Base-by-base conservation (phyloP, 164 flowering plant genomes). In the Cinnamomum chago region DNA sequence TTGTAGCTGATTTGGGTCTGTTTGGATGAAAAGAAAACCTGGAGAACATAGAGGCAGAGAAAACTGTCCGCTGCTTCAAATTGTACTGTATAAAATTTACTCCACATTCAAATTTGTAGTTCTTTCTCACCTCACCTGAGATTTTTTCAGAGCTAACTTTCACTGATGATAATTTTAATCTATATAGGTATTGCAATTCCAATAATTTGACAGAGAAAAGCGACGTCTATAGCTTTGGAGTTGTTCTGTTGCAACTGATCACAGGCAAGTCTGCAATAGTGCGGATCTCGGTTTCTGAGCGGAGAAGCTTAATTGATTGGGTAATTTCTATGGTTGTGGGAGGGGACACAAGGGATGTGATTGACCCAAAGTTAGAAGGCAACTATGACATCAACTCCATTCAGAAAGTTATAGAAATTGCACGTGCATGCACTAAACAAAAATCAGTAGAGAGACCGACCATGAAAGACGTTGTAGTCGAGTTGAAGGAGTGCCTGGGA, bases 171-270 rank as follows among this genome's bases (percentile, higher is more conserved):
- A 13, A 18, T 17, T 0, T 55, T 55, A 12, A 5, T 15, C 7
- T n/a, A 7, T 70, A 40, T 30, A 86, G 86, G 82, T 86, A 85
- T 58, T 73, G 51, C 35, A 13, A 10, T 11, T 50, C 83, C 7
- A 73, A 64, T 47, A 73, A 75, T 76, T 65, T 88, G 75, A 84
- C 71, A 5, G 82, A 86, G 80, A 88, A 83, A 72, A 88, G 90
- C 50, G 88, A 88, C 71, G 86, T 84, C 2, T 88, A 77, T 62
- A 82, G 92, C 76, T 87, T 87, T 52, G 89, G 92, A n/a, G 67
- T 85, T 18, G 86, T 87, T 60, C 79, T 87, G 2, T 77, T 89
- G 66, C 86, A 85, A 77, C 79, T 87, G 12, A 78, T 87, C 35
- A 84, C 90, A 23, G 77, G 90, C 58, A 79, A 64, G 5, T 76